Base-by-base conservation (phyloP, 441 rosid species). In the Manihot esculenta region DNA sequence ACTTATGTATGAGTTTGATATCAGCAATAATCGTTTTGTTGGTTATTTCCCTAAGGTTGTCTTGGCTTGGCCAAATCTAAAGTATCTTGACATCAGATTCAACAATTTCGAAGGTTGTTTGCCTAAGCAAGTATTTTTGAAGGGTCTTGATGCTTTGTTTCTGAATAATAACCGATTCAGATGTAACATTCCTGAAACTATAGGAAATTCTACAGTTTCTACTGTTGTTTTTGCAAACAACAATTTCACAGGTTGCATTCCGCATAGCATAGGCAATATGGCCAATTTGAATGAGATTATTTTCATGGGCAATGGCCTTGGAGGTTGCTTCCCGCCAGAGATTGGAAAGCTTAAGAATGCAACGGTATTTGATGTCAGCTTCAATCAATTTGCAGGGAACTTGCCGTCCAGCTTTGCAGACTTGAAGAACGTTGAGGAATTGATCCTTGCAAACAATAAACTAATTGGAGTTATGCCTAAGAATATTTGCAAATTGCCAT, bases 181-280 rank as follows among this genome's bases (percentile, higher is more conserved):
- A 7, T 83, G 86, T 12, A 61, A 58, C 20, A 89, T 94, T 57
- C 96, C 98, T 2, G 84, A 83, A 0, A 79, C 89, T 0, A 62
- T 94, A 0, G 97, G 98, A 2, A 81, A 86, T 26, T 91, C 95
- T 33, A 35, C 82, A 0, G 91, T 77, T 8, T 80, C 96, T 0
- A 87, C 89, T 1, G 80, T 88, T 67, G 76, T 88, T 15, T 88
- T 94, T 27, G 93, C 95, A 35, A 60, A 85, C 78, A 94, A 94
- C 83, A 86, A 89, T n/a, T 85, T 94, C 75, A 49, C 18, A 0
- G 98, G 98, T 0, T 87, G 96, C 76, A 85, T 94, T 70, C 98
- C 98, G 0, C 83, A 60, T 21, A 77, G 78, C 75, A 79, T 91
- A 44, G 95, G 91, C 12, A 84, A 80, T 63, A 89, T 91, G 96